Evolutionary conservation across 495 filamentous ascomycete genomes (phyloP), one percentile per base, ranked within the genome.

Genomic region (Neurospora sp.): DNA sequence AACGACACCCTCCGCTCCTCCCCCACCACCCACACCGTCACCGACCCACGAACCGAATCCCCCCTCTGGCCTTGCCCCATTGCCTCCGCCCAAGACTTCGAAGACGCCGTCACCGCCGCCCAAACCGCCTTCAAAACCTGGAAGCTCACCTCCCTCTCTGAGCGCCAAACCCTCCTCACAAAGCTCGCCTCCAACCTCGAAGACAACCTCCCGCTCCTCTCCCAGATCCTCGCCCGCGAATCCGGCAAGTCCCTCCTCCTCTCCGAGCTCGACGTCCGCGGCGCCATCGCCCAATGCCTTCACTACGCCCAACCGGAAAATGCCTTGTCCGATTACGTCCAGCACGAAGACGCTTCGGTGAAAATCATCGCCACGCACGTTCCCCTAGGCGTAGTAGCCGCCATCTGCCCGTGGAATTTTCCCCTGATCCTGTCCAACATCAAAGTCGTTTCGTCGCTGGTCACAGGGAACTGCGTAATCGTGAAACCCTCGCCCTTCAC

Each of bases 381-480:
- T 12, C 87, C 88, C 0, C 80, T 89, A 39, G 88, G 88, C 37
- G 80, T 87, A 5, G 82, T 84, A n/a, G 86, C 75, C 38, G 88
- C 85, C 72, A 88, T 89, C 74, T 83, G 83, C 44, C 89, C 90
- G 1, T 91, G 89, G 88, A 91, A 91, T 83, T 91, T 88, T 76
- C 88, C 89, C 18, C 72, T 89, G 4, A 82, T 89, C 70, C 83
- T 90, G 7, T 80, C 84, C 11, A 82, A 83, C 69, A 83, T 88
- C 61, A 90, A 90, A 74, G 84, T 90, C 35, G 84, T 83, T 0
- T 85, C 86, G 0, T 84, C 87, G 10, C 80, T 91, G 1, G 76
- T 89, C 5, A 89, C 89, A 0, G 89, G 89, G 16, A 89, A 89
- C 80, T 84, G 85, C 72, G 84, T 90, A 46, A 89, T 91, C 79